Evolutionary conservation across 169 alveolate species (phyloP), one percentile per base, ranked within the genome.

Genomic region (Eimeria necatrix): DNA sequence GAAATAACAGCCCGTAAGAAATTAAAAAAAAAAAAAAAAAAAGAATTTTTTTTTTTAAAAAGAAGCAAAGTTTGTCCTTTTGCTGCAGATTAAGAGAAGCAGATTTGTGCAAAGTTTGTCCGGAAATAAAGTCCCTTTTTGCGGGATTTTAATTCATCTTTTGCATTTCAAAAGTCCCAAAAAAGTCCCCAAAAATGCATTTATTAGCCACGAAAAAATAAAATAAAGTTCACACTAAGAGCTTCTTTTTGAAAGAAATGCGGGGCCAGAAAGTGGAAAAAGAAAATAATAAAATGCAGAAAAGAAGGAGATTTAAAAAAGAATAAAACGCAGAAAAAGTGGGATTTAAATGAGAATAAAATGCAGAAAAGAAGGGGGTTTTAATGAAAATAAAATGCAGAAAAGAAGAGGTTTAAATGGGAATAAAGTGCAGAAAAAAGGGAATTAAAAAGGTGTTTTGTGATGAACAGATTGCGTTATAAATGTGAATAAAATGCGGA

Each of bases 1-100:
- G 87, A 76, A 46, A 14, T 76, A 6, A 76, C 87, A 49, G 87
- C 87, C 16, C 87, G 87, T 76, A 24, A 41, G 87, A 10, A 3
- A n/a, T 16, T 26, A 7, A 7, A 2, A 0, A 16, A 68, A 68
- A n/a, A 8, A 7, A 2, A 22, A n/a, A 68, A n/a, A 10, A 20
- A 4, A 18, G 10, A 68, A 68, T 68, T 12, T 6, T 12, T 64
- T 0, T 0, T 0, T 64, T 0, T 3, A 64, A 22, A 18, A 12
- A 9, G 64, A 64, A 22, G 9, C 12, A 12, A 64, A 64, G 0
- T 20, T 64, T 12, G 26, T 22, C 20, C 26, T 56, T 56, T 56
- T 59, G 3, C n/a, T 59, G 24, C 16, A 59, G 0, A 1, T 16
- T 18, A 4, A 6, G n/a, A 59, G 16, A 59, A n/a, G 70, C 6